These are phyloP conservation scores for Berkeleyomyces rouxiae DNA, from an alignment of 2,329 filamentous ascomycete species.

Conservation along the genomic window DNA sequence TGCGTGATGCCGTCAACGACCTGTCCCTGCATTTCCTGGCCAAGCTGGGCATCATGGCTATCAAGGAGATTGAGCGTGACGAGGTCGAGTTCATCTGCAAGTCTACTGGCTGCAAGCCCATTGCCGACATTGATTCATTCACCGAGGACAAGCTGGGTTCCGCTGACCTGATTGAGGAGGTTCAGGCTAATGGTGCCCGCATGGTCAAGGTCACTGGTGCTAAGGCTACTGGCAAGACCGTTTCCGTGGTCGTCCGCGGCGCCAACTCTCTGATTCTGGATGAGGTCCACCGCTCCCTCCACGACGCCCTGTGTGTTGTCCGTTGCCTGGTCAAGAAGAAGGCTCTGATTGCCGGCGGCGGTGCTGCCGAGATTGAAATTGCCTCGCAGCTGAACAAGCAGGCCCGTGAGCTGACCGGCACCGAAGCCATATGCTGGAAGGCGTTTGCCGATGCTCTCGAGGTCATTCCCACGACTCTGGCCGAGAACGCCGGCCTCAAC, in stretches of 20 bases:
- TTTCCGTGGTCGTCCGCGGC: conserved; percentile 85
- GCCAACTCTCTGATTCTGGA: conserved; percentile 91
- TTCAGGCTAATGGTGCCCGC: conserved; percentile 69
- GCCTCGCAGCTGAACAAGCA: conserved; percentile 71
- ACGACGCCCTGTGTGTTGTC: conserved; percentile 95
- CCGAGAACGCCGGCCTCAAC: conserved; percentile 94
- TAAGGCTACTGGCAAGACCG: conserved; percentile 67
- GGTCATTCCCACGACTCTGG: conserved; percentile 88
- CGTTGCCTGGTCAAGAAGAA: conserved; percentile 98
- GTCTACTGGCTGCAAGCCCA: conserved; percentile 95
- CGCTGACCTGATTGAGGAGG: conserved; percentile 87
- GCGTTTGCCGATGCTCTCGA: conserved; percentile 96
- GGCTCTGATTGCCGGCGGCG: conserved; percentile 92
- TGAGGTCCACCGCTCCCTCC: conserved; percentile 88
- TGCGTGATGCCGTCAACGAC: conserved; percentile 94
- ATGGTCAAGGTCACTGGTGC: conserved; percentile 93
- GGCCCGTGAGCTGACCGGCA: conserved; percentile 69
- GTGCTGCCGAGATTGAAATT: conserved; percentile 92
- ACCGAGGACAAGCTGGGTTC: conserved; percentile 94
- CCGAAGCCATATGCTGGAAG: conserved; percentile 97
- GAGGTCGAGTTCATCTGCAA: conserved; percentile 99
- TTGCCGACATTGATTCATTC: conserved; percentile 96
- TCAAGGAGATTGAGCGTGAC: conserved; percentile 97
- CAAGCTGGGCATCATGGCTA: conserved; percentile 83
- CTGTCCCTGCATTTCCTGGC: conserved; percentile 93